Conservation (phyloP, 257 asterid genomes). For the Solanum infundibuliforme region DNA sequence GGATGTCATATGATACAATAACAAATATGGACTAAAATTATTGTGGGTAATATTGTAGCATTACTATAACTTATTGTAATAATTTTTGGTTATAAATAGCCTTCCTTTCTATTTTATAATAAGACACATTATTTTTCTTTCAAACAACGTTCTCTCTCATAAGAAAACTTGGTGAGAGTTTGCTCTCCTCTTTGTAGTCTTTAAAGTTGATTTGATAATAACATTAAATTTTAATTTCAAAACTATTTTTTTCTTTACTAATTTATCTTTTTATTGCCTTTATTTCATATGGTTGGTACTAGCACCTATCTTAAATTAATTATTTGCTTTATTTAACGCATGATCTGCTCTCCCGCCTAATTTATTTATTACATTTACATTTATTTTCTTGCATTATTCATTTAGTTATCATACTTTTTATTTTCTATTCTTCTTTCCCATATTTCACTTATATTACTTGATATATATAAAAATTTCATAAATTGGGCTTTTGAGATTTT, state of each 20-base stretch:
- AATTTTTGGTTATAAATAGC: too few species aligned
- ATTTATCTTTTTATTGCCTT: not conserved
- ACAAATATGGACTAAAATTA: too few species aligned
- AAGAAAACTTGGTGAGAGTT: not conserved
- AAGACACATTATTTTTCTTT: not conserved
- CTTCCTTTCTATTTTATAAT: not conserved
- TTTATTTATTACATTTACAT: too few species aligned
- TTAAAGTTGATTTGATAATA: too few species aligned
- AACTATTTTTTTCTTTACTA: too few species aligned
- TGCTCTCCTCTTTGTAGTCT: not conserved
- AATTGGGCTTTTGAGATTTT: not conserved
- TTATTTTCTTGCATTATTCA: not conserved
- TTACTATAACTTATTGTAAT: too few species aligned
- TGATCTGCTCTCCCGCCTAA: not conserved
- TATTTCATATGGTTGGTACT: not conserved
- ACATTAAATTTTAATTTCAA: too few species aligned
- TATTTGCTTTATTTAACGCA: not conserved
- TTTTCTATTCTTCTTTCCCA: too few species aligned
- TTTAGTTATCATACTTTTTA: too few species aligned
- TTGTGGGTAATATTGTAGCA: too few species aligned
- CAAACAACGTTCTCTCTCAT: not conserved
- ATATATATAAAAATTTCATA: too few species aligned
- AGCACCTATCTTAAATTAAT: not conserved
- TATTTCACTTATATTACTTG: not conserved
- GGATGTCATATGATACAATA: too few species aligned